A percentile compares a stretch with the other conserved stretches of the same genome.
Conservation (phyloP, 371 early-diverging fungal genomes). For the Syncephalastrum racemosum region DNA sequence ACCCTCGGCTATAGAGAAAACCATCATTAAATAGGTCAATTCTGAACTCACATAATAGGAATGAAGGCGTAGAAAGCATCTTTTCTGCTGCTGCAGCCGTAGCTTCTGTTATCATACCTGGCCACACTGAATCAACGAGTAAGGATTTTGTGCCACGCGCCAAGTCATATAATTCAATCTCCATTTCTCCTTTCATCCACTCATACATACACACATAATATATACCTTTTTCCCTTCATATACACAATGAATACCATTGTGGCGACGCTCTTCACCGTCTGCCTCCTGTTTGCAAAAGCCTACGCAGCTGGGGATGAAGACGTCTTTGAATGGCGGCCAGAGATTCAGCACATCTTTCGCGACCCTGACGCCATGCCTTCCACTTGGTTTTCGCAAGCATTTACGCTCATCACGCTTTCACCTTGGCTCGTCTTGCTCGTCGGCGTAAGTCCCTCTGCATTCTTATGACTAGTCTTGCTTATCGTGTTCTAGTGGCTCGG, state of each 20-base stretch:
- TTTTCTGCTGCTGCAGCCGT: too few relatives aligned
- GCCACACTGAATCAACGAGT: too few relatives aligned
- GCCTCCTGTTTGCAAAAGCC: slow-evolving; percentile 3
- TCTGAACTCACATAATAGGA: too few relatives aligned
- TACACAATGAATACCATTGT: not conserved
- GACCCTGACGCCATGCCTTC: slow-evolving; percentile 63
- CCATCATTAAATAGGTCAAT: too few relatives aligned
- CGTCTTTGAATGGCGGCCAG: slow-evolving; percentile 53
- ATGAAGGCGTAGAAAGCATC: too few relatives aligned
- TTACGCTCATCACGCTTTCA: slow-evolving; percentile 55
- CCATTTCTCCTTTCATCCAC: too few relatives aligned
- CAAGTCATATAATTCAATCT: too few relatives aligned
- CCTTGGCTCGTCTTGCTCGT: slow-evolving; percentile 65
- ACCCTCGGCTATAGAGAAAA: too few relatives aligned
- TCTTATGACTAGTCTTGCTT: not conserved
- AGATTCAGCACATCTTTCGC: slow-evolving; percentile 71
- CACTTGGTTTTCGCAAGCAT: slow-evolving; percentile 53
- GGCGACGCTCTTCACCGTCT: not conserved
- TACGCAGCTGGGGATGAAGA: slow-evolving; percentile 48
- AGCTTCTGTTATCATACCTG: too few relatives aligned
- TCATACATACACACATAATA: too few relatives aligned
- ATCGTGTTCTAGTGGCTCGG: slow-evolving; percentile 48
- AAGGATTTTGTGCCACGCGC: too few relatives aligned
- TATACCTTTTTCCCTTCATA: not conserved
- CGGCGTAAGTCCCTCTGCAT: slow-evolving; percentile 45